These are phyloP conservation scores for Ogataea salicorniae DNA, from an alignment of 805 yeast species.

Conservation along the genomic window DNA sequence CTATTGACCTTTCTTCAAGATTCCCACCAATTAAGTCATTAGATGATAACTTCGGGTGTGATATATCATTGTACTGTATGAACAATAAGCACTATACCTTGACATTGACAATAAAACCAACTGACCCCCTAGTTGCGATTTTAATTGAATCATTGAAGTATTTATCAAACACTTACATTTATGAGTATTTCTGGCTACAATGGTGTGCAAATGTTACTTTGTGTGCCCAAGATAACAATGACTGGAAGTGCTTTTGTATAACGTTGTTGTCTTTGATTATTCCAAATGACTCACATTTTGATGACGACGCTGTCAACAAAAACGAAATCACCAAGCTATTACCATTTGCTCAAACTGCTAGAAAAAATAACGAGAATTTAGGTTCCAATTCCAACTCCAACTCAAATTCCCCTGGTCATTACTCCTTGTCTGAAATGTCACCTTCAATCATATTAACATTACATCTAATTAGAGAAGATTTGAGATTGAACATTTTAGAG, in stretches of 20 bases:
- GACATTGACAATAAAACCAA: slow-evolving; percentile 40
- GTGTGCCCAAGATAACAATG: slow-evolving; percentile 35
- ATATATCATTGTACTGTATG: slow-evolving; percentile 19
- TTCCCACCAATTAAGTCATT: slow-evolving; percentile 20
- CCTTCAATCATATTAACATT: slow-evolving; percentile 63
- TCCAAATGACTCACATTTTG: slow-evolving; percentile 36
- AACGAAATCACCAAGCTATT: slow-evolving; percentile 25
- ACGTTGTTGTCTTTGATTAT: slow-evolving; percentile 45
- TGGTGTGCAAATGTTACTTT: slow-evolving; percentile 56
- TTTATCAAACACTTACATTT: slow-evolving; percentile 52
- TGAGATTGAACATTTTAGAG: slow-evolving; percentile 49
- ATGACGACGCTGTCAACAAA: slow-evolving; percentile 5
- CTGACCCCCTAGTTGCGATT: slow-evolving; percentile 35
- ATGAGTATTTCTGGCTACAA: slow-evolving; percentile 52
- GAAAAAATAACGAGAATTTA: slow-evolving; percentile 11
- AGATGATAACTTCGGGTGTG: slow-evolving; percentile 20
- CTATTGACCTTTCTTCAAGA: slow-evolving; percentile 21
- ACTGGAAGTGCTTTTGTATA: slow-evolving; percentile 57
- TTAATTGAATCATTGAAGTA: slow-evolving; percentile 48
- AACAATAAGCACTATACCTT: slow-evolving; percentile 26
- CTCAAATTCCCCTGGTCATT: slow-evolving; percentile 21
- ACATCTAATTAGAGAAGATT: slow-evolving; percentile 76
- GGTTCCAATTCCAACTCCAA: slow-evolving; percentile 4
- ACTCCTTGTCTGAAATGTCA: slow-evolving; percentile 45
- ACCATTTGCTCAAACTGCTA: slow-evolving; percentile 19